These are phyloP conservation scores for Blastobotrys persicus DNA, from an alignment of 1,139 yeast species.

Conservation along the genomic window DNA sequence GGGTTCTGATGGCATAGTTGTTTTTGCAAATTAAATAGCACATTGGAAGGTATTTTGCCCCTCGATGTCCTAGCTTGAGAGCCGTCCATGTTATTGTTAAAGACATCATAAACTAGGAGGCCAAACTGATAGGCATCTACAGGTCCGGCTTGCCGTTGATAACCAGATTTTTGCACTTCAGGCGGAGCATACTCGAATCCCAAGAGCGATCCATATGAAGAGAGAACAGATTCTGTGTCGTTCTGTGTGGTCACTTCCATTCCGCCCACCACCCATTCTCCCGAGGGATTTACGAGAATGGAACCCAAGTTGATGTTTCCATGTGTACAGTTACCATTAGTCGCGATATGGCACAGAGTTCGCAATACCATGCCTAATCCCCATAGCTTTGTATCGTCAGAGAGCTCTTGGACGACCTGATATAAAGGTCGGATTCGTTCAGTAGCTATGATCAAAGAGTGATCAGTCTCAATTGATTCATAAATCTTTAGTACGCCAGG, in stretches of 20 bases:
- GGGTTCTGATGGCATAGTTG: constrained; percentile 31
- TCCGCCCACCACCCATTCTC: constrained; percentile 87
- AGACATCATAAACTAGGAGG: constrained; percentile 49
- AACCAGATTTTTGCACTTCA: constrained; percentile 45
- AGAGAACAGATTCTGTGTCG: constrained; percentile 28
- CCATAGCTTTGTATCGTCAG: constrained; percentile 45
- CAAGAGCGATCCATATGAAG: constrained; percentile 33
- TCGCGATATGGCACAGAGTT: constrained; percentile 43
- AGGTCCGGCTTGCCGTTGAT: constrained; percentile 39
- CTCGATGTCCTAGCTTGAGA: constrained; percentile 16
- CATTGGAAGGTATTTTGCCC: constrained; percentile 26
- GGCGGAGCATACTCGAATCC: constrained; percentile 44
- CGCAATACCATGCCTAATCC: constrained; percentile 48
- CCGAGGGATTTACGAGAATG: constrained; percentile 61
- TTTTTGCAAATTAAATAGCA: constrained; percentile 25
- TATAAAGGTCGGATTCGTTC: constrained; percentile 70
- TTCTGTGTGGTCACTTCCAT: constrained; percentile 60
- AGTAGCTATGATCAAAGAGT: constrained; percentile 64
- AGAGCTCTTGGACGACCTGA: constrained; percentile 24
- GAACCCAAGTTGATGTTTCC: constrained; percentile 55
- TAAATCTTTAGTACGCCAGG: constrained; percentile 74
- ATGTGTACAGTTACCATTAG: constrained; percentile 61
- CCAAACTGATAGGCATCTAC: constrained; percentile 67
- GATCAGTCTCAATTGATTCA: constrained; percentile 62
- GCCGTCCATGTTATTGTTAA: constrained; percentile 36